Conservation (phyloP, 2,329 filamentous ascomycete species). For the Claviceps sorghi region DNA sequence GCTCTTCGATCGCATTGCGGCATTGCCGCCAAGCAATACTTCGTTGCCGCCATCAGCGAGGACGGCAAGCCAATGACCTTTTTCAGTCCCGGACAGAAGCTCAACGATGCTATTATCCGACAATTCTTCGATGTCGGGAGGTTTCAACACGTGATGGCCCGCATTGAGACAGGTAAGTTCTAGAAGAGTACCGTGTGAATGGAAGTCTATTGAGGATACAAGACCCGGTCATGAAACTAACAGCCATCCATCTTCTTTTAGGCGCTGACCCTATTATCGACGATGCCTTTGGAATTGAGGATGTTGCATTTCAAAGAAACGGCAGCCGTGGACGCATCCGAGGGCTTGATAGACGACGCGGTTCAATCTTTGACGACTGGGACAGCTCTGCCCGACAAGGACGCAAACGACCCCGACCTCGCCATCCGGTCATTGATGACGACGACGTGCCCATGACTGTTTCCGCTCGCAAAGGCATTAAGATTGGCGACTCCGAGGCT, state of each 20-base stretch:
- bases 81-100: conserved; percentile 25
- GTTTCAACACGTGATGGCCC: conserved; percentile 26
- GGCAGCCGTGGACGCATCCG: conserved; percentile 14
- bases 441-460: conserved; percentile 26
- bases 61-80: conserved; percentile 32
- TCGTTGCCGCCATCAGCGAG: conserved; percentile 35
- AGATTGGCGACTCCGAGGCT: conserved; percentile 37
- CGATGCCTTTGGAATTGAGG: conserved; percentile 17
- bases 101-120: conserved; percentile 23
- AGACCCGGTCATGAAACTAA: not conserved
- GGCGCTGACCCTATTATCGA: conserved; percentile 20
- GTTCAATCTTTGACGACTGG: conserved; percentile 19
- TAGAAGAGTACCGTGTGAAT: not conserved
- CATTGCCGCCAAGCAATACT: conserved; percentile 36
- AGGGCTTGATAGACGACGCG: conserved; percentile 17
- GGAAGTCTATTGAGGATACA: not conserved
- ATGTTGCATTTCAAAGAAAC: conserved; percentile 12
- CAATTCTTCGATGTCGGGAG: conserved; percentile 32
- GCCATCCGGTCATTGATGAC: conserved; percentile 25
- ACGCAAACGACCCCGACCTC: conserved; percentile 18
- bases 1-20: conserved; percentile 37
- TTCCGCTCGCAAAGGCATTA: conserved; percentile 29
- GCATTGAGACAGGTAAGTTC: conserved; percentile 24
- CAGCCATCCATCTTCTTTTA: conserved; percentile 4
- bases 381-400: conserved; percentile 14